Percentiles rank a stretch among this genome's conserved stretches.
phyloP scores from a whole-genome alignment of 2,329 filamentous ascomycete genomes.

The Aspergillus carbonarius region DNA sequence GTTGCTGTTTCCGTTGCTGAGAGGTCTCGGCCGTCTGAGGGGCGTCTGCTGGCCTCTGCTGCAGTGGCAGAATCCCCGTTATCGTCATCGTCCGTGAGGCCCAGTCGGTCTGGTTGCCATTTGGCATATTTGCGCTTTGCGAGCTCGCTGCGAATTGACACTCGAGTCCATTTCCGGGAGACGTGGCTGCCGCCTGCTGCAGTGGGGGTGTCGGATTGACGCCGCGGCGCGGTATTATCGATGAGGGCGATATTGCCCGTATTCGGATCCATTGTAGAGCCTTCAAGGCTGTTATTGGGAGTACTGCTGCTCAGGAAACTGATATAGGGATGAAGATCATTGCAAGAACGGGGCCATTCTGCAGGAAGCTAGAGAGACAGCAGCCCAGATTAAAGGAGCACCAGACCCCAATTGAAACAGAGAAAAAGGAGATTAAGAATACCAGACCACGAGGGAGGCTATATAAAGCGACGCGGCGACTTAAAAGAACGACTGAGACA shows the following conservation, averaged over 20 bases:
- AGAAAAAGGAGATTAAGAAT: not conserved
- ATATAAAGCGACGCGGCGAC: not conserved
- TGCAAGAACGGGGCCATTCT: not conserved
- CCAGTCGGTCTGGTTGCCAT: slow-evolving; percentile 58
- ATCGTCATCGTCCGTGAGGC: slow-evolving; percentile 33
- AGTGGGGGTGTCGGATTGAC: slow-evolving; percentile 15
- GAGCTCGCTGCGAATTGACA: slow-evolving; percentile 41
- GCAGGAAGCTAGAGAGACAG: not conserved
- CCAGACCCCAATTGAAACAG: not conserved
- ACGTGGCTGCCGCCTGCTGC: slow-evolving; percentile 12
- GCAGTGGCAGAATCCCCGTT: not conserved
- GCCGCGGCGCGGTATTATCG: slow-evolving; percentile 40
- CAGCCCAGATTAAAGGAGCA: not conserved
- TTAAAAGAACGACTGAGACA: not conserved
- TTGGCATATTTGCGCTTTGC: slow-evolving; percentile 48
- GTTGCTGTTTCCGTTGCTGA: not conserved
- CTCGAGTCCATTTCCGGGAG: slow-evolving; percentile 21
- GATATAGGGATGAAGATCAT: not conserved
- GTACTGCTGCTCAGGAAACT: no score
- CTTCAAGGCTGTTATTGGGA: no score
- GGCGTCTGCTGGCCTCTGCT: not conserved
- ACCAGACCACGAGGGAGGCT: not conserved
- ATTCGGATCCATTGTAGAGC: not conserved
- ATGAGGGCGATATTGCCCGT: slow-evolving; percentile 34
- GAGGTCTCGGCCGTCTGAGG: slow-evolving; percentile 10